Evolutionary conservation across 352 stramenopile genomes (phyloP), one percentile per base, ranked within the genome.

Genomic region (Phytophthora aleatoria): DNA sequence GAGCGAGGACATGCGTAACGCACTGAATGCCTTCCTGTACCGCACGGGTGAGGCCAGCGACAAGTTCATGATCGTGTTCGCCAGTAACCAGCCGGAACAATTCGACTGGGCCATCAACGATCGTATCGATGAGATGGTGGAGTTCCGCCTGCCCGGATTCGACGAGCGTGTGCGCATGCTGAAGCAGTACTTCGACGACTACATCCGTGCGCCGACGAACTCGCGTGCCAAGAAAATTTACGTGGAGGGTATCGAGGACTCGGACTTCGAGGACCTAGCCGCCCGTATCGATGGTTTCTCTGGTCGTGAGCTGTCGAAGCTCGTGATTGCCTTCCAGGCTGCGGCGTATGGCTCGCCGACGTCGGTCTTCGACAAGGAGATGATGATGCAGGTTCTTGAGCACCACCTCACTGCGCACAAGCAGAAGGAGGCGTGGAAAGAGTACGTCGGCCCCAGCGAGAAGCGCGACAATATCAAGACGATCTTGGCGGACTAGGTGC

Each of bases 11-110:
- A 96, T 98, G 86, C 94, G 97, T 33, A 99, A 99, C 77, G 97
- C 98, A 35, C 86, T 99, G 26, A 99, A 99, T 73, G 98, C 98
- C 45, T 99, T 99, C 77, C 81, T 99, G 55, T 99, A 99, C 83
- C 94, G 97, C 64, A 99, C 97, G 26, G 97, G 96, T 35, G 92
- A 97, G 45, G 94, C 97, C 51, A 99, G 94, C 67, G 94, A 99
- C 77, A 97, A 99, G 74, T 99, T 99, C 75, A 99, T 99, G 97
- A 98, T 99, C 69, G 97, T 99, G 48, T 99, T 99, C 71, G 98
- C 98, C 10, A 99, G 94, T 73, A 99, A 99, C 84, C 94, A 99
- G 79, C 97, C 98, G 30, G 91, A 98, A 67, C 94, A 99, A 76
- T 99, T 99, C 67, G 98, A 99, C 73, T 97, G 91, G 81, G 98